A percentile compares a stretch with the other conserved stretches of the same genome.
These are phyloP conservation scores for Eurotiales sp. DNA, from an alignment of 2,329 filamentous ascomycete species.

Conservation along the genomic window DNA sequence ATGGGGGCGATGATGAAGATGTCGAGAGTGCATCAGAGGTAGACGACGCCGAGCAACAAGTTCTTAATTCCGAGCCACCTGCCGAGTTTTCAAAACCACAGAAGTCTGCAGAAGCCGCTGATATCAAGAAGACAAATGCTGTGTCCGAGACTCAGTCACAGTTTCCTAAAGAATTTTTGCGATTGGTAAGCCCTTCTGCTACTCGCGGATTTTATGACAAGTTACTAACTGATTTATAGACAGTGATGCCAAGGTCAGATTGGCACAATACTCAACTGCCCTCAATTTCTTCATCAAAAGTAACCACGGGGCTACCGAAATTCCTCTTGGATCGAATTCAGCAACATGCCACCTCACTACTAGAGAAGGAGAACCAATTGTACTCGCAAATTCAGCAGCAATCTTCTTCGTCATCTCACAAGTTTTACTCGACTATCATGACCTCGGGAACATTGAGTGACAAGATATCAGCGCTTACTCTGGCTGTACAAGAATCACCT, in stretches of 20 bases:
- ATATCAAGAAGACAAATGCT: conserved; percentile 17
- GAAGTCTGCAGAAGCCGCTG: conserved; percentile 14
- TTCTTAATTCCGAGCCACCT: too few relatives aligned
- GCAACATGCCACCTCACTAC: conserved; percentile 66
- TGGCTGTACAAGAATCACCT: conserved; percentile 93
- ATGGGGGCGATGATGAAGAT: conserved; percentile 29
- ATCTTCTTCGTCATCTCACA: conserved; percentile 80
- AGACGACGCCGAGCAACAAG: conserved; percentile 24
- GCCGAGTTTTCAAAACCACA: conserved; percentile 3
- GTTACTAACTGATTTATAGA: conserved; percentile 38
- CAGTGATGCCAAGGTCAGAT: conserved; percentile 60
- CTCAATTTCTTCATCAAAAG: conserved; percentile 46
- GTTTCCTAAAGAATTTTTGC: conserved; percentile 35
- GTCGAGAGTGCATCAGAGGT: conserved; percentile 26
- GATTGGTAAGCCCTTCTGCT: conserved; percentile 26
- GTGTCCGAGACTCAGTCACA: conserved; percentile 16
- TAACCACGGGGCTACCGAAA: conserved; percentile 46
- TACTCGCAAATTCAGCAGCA: conserved; percentile 70
- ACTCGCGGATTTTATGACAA: background rate
- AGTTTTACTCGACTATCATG: conserved; percentile 97
- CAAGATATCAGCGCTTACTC: conserved; percentile 90
- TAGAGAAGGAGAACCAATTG: conserved; percentile 71
- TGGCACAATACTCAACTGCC: conserved; percentile 63
- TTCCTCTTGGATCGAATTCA: conserved; percentile 55
- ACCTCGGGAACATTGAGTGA: conserved; percentile 92